Evolutionary conservation across 2,329 filamentous ascomycete species (phyloP).

Genomic region (Pseudogymnoascus sp.): DNA sequence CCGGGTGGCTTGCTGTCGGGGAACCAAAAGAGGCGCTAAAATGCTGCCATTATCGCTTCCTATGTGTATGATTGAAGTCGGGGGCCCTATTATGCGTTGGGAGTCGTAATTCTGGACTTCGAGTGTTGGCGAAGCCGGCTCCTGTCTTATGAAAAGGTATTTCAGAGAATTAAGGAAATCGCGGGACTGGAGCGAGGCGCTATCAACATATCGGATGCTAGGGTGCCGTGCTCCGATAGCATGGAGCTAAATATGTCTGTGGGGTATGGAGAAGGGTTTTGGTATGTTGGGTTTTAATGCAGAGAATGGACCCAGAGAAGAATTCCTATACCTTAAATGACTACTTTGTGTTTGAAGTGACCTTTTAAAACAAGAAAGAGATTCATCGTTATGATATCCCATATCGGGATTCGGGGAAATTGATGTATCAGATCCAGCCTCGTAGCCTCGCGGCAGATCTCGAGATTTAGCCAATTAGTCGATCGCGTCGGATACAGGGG

Average conservation of each 20-base stretch:
- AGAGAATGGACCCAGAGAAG: not conserved
- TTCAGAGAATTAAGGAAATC: constrained; percentile 9
- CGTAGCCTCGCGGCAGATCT: not conserved
- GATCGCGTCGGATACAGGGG: not conserved
- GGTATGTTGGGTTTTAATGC: not conserved
- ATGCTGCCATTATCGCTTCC: not conserved
- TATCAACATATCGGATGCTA: constrained; percentile 4
- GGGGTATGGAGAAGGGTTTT: not conserved
- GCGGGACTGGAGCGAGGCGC: not conserved
- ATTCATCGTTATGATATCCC: not conserved
- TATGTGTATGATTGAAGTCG: constrained; percentile 1
- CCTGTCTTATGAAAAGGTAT: not conserved
- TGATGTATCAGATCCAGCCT: not conserved
- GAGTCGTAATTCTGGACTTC: not conserved
- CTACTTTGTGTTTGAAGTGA: not conserved
- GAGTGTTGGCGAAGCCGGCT: not conserved
- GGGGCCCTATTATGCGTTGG: not conserved
- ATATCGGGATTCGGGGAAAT: not conserved
- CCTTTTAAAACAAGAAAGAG: not conserved
- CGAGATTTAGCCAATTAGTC: not conserved
- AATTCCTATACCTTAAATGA: not conserved
- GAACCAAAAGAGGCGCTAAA: constrained; percentile 10
- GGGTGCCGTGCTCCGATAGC: constrained; percentile 1
- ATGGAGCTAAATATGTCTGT: not conserved
- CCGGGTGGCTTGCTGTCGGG: not conserved